A percentile compares a stretch with the other conserved stretches of the same genome.
phyloP scores from a whole-genome alignment of 2,329 filamentous ascomycete genomes.

The Talaromyces sp. region DNA sequence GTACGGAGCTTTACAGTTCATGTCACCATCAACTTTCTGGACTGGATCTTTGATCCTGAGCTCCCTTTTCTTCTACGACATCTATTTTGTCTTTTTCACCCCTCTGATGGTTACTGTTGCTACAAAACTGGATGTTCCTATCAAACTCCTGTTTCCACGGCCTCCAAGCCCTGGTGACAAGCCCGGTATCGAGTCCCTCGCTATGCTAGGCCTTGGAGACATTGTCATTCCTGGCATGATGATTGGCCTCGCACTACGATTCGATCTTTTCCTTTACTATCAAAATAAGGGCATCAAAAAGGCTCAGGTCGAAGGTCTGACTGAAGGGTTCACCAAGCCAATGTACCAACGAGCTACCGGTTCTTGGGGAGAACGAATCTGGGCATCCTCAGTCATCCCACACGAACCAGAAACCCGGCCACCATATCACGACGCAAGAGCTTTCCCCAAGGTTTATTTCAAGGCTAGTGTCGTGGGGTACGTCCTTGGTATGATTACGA shows the following conservation, averaged over 20 bases:
- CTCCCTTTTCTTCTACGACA: constrained; percentile 91
- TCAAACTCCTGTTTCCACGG: constrained; percentile 85
- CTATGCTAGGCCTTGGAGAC: constrained; percentile 92
- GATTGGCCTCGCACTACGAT: constrained; percentile 84
- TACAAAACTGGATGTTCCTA: constrained; percentile 84
- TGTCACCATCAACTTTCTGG: constrained; percentile 85
- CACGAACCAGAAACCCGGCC: constrained; percentile 35
- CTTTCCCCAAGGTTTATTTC: constrained; percentile 86
- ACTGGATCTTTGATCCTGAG: constrained; percentile 77
- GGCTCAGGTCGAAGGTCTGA: constrained; percentile 24
- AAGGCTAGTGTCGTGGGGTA: constrained; percentile 76
- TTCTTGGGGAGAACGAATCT: constrained; percentile 81
- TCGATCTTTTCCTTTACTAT: constrained; percentile 86
- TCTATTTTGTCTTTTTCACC: constrained; percentile 66
- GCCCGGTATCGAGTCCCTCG: constrained; percentile 47
- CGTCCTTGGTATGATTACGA: constrained; percentile 72
- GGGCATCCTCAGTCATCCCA: constrained; percentile 56
- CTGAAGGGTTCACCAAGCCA: constrained; percentile 32
- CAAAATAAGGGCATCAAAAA: constrained; percentile 61
- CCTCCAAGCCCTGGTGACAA: constrained; percentile 55
- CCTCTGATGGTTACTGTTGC: constrained; percentile 67
- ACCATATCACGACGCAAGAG: constrained; percentile 41
- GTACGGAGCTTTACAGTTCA: constrained; percentile 77
- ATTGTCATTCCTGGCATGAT: constrained; percentile 91
- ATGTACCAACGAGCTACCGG: constrained; percentile 62